These are phyloP conservation scores for Pythium phragmitis DNA, from an alignment of 352 stramenopile species.

Conservation along the genomic window DNA sequence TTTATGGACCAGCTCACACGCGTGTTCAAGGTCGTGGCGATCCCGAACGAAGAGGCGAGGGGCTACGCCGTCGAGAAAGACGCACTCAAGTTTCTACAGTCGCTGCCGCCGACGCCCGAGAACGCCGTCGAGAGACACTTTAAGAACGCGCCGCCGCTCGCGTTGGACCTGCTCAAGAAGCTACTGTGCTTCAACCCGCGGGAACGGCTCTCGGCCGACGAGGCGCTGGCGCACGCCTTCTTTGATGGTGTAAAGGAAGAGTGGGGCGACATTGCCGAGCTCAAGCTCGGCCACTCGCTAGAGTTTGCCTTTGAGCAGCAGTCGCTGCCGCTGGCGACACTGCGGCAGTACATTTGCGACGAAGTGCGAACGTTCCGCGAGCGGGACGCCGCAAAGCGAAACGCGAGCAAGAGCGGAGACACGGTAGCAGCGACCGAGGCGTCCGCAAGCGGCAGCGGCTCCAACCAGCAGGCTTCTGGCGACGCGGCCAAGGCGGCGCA, in stretches of 20 bases:
- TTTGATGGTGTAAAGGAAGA: constrained; percentile 89
- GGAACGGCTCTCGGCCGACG: constrained; percentile 87
- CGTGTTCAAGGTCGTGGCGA: constrained; percentile 74
- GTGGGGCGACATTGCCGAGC: constrained; percentile 65
- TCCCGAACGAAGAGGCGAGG: constrained; percentile 59
- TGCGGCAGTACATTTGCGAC: constrained; percentile 80
- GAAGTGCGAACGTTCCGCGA: constrained; percentile 67
- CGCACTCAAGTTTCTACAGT: constrained; percentile 83
- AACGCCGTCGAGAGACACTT: constrained; percentile 63
- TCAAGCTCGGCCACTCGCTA: constrained; percentile 70
- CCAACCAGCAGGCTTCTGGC: constrained; percentile 10
- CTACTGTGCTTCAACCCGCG: constrained; percentile 92
- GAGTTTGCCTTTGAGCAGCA: constrained; percentile 84
- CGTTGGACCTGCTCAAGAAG: constrained; percentile 78
- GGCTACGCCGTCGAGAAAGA: constrained; percentile 82
- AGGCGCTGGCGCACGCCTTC: constrained; percentile 88
- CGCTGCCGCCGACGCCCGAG: constrained; percentile 45
- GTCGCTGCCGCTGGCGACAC: constrained; percentile 60
- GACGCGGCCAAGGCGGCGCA: constrained; percentile 1
- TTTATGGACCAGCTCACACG: constrained; percentile 87
- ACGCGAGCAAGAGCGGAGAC: constrained; percentile 30
- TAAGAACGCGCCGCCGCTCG: constrained; percentile 41
- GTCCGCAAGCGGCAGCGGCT: background rate
- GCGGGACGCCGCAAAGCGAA: constrained; percentile 26
- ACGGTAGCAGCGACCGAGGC: background rate